Percentiles rank a stretch among this genome's conserved stretches.
Evolutionary conservation across 1,284 basidiomycete genomes (phyloP).

Genomic region (Tilletia walkeri): DNA sequence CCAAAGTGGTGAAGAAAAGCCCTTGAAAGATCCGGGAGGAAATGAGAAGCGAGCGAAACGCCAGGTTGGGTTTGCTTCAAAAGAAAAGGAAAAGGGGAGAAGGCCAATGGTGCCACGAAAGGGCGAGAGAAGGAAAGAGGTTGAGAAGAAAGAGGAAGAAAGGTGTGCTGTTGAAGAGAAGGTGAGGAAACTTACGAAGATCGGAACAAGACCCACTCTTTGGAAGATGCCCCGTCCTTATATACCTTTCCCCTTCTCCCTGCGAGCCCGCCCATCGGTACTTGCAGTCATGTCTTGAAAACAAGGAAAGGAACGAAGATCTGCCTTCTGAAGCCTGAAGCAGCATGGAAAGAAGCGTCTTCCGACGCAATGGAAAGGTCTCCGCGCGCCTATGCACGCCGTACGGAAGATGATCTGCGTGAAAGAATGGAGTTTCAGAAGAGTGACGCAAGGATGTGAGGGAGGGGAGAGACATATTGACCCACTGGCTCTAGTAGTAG

Average conservation of each 20-base stretch:
- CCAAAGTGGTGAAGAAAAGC: not conserved
- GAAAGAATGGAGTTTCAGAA: not conserved
- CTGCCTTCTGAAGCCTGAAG: no score
- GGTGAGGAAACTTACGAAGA: not conserved
- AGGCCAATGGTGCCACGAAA: no score
- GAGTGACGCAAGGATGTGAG: not conserved
- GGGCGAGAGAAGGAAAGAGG: constrained; percentile 6
- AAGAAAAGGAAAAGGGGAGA: not conserved
- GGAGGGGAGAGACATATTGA: not conserved
- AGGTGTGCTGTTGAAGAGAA: not conserved
- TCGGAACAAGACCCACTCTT: no score
- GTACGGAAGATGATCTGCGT: not conserved
- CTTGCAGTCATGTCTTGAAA: no score
- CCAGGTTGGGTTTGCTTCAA: not conserved
- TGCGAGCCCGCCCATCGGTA: no score
- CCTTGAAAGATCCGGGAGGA: not conserved
- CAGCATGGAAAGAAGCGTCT: no score
- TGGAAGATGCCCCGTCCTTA: no score
- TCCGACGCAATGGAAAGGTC: no score
- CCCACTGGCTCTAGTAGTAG: not conserved
- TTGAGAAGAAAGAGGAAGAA: not conserved
- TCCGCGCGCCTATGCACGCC: no score
- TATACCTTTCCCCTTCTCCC: no score
- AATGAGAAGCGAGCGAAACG: not conserved
- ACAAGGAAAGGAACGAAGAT: no score